Evolutionary conservation across 2,329 filamentous ascomycete species (phyloP), one percentile per base, ranked within the genome.

Genomic region (Orbilia javanica): DNA sequence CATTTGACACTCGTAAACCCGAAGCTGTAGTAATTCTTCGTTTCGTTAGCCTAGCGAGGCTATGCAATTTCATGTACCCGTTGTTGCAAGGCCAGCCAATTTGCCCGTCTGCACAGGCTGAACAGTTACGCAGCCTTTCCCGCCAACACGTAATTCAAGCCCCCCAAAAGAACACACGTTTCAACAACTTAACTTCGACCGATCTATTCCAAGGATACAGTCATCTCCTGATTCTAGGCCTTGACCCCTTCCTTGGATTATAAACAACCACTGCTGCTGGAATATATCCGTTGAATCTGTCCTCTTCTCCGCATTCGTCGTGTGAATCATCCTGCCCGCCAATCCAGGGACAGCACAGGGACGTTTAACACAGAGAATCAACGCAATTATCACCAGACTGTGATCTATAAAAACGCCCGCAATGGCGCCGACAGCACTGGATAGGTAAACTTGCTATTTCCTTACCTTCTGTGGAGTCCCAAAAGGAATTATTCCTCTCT

Each of bases 81-180:
- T 57, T 8, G 31, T 57, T 8, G 29, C 15, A 46, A 64, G 60
- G 60, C 36, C 60, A 46, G 39, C 34, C 60, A 8, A 7, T 42
- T 39, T 60, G n/a, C 55, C 27, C 18, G 3, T 5, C 20, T 20
- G 27, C 5, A 60, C n/a, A 42, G 34, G 55, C 55, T 60, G 20
- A 42, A n/a, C 7, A 39, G 34, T 62, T 64, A 66, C 62, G 69
- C 69, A 65, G 25, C 39, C 20, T 13, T 25, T 6, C 6, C 22
- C 20, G 7, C 25, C 69, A 73, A 73, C 60, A 66, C 69, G 60
- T 73, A 73, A 73, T 42, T 34, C 10, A 13, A 34, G 20, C 57
- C 48, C 31, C 36, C 7, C 15, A n/a, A 55, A 46, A 65, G 13
- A 46, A 13, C 18, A 15, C 20, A 50, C 55, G n/a, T 64, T 50